Percentiles rank a stretch among this genome's conserved stretches.
These are phyloP conservation scores for Pestalotiopsis sp. DNA, from an alignment of 2,329 filamentous ascomycete genomes.

Conservation along the genomic window DNA sequence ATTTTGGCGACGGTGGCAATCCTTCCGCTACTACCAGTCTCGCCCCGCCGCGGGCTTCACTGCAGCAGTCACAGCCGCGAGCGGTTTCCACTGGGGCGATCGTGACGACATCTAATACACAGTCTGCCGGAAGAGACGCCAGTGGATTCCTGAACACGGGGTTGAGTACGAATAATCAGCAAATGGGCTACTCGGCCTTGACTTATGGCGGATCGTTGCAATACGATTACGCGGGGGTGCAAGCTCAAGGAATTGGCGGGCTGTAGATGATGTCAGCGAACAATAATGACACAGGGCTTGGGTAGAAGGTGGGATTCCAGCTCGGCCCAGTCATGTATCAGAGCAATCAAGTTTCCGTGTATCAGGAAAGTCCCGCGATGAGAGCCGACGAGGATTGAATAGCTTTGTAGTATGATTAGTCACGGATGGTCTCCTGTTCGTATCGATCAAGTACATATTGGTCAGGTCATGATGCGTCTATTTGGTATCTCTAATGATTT, in stretches of 20 bases:
- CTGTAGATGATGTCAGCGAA: background rate
- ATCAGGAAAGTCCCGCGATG: background rate
- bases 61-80: background rate
- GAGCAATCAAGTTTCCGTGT: background rate
- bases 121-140: slow-evolving; percentile 15
- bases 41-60: background rate
- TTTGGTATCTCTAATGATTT: slow-evolving; percentile 13
- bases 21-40: background rate
- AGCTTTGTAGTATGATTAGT: background rate
- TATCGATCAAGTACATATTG: background rate
- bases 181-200: slow-evolving; percentile 17
- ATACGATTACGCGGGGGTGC: slow-evolving; percentile 17
- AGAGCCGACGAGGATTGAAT: too few relatives aligned
- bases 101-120: background rate
- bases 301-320: background rate
- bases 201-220: slow-evolving; percentile 21
- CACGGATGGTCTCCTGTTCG: background rate
- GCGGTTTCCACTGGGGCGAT: background rate
- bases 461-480: background rate
- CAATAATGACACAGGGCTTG: background rate
- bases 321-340: background rate
- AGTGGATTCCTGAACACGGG: slow-evolving; percentile 20
- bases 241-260: slow-evolving; percentile 6
- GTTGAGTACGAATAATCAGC: slow-evolving; percentile 14
- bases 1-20: slow-evolving; percentile 3